Evolutionary conservation across 2,329 filamentous ascomycete genomes (phyloP), one percentile per base, ranked within the genome.

Genomic region (Triangularia verruculosa): DNA sequence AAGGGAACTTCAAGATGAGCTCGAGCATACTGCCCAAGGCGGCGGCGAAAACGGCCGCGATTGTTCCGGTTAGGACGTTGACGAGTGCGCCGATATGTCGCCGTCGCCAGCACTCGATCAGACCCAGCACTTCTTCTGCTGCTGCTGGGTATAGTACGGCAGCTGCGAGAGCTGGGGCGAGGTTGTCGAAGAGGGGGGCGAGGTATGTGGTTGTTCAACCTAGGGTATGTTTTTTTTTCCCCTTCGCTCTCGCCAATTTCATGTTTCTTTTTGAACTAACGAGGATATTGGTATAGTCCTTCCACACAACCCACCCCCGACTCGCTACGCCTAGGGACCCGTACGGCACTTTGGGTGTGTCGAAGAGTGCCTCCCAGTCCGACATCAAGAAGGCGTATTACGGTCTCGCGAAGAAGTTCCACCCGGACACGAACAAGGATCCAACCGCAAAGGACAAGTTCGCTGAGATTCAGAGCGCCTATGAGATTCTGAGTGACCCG

Each of bases 331-430:
- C 74, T 39, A 86, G 91, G 75, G 91, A 99, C 72, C 95, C 95
- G 1, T 99, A 99, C 77, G 86, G 87, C 68, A 85, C 91, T 3
- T 87, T 99, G 27, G 95, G 95, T 13, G 92, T 99, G 28, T 82
- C 82, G 72, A 96, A 94, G 76, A 84, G 78, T 66, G 92, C 95
- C n/a, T 88, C 91, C 1, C 80, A 92, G 2, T 82, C 87, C 64
- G 94, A 98, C 34, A 98, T 99, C 75, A 99, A 99, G 76, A 98
- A 97, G 77, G 93, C 95, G 2, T 99, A 99, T 81, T 99, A 99
- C 75, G 92, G 93, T 58, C 82, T 98, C 64, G 95, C 95, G 20
- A 99, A 99, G 78, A 99, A 98, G 74, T 99, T 87, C 75, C 95
- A 99, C 73, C 95, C 95, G 8, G 95, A 99, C 75, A 98, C 95